Conservation (phyloP, 352 stramenopile species). For the Globisporangium spiculum region DNA sequence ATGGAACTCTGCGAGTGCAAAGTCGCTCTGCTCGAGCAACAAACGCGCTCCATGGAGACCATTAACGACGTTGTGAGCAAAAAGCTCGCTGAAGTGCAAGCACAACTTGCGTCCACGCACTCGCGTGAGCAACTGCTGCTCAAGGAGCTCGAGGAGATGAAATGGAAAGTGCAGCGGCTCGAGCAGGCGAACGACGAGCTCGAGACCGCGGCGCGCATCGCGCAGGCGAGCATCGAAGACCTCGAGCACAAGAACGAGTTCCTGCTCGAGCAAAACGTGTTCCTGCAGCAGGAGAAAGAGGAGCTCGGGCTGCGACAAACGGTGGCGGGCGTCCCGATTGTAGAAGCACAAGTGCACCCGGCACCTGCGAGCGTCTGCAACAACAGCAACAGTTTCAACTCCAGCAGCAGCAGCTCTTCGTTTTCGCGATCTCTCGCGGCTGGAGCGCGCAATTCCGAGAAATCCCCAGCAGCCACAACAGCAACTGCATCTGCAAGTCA, state of each 20-base stretch:
- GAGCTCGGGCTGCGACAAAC: slow-evolving; percentile 28
- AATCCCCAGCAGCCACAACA: background rate
- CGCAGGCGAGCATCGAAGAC: slow-evolving; percentile 56
- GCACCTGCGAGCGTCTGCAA: background rate
- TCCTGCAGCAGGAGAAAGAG: slow-evolving; percentile 66
- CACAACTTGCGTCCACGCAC: slow-evolving; percentile 25
- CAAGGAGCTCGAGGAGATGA: slow-evolving; percentile 45
- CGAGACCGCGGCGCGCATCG: slow-evolving; percentile 55
- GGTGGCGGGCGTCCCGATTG: slow-evolving; percentile 27
- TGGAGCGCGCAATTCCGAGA: background rate
- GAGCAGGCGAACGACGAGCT: slow-evolving; percentile 75
- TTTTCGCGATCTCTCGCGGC: background rate
- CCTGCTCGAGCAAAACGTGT: slow-evolving; percentile 64
- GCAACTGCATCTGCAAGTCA: background rate
- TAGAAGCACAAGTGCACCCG: slow-evolving; percentile 40
- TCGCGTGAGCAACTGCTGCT: slow-evolving; percentile 33
- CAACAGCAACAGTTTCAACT: background rate
- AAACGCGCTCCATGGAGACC: slow-evolving; percentile 27
- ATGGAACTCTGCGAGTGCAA: slow-evolving; percentile 56
- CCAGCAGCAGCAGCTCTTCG: background rate
- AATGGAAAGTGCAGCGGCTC: slow-evolving; percentile 62
- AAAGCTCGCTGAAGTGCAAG: slow-evolving; percentile 19
- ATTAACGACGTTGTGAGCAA: slow-evolving; percentile 24
- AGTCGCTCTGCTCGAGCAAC: slow-evolving; percentile 25
- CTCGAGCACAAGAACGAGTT: slow-evolving; percentile 56